Evolutionary conservation across 2,329 filamentous ascomycete genomes (phyloP).

Genomic region (Pezicula neosporulosa): DNA sequence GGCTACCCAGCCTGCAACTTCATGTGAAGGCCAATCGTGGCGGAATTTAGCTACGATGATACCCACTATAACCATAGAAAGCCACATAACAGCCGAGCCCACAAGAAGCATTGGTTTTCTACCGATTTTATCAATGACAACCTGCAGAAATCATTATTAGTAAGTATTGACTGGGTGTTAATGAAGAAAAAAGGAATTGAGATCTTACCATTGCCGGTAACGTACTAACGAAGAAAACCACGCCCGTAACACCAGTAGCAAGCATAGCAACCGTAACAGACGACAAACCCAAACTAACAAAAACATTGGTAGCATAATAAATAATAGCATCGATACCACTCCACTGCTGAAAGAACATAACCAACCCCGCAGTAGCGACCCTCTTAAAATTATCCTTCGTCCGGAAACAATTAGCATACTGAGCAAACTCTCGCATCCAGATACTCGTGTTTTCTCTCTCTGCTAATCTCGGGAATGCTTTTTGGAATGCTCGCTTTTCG

Average conservation of each 20-base stretch:
- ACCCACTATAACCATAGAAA: conserved; percentile 35
- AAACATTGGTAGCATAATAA: conserved; percentile 59
- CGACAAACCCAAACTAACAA: conserved; percentile 58
- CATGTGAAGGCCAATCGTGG: conserved; percentile 33
- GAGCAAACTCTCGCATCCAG: conserved; percentile 41
- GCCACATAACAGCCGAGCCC: conserved; percentile 35
- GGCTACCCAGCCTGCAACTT: conserved; percentile 34
- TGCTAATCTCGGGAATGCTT: conserved; percentile 41
- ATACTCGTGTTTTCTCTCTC: conserved; percentile 38
- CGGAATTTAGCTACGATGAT: conserved; percentile 37
- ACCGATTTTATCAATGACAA: conserved; percentile 38
- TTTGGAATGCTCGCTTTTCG: conserved; percentile 37
- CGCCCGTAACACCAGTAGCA: conserved; percentile 60
- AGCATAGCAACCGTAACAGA: conserved; percentile 56
- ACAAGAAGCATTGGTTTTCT: conserved; percentile 36
- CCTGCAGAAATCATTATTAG: conserved; percentile 46
- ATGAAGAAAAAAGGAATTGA: not conserved
- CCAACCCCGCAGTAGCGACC: conserved; percentile 37
- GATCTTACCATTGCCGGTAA: conserved; percentile 28
- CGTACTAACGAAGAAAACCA: conserved; percentile 41
- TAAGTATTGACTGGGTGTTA: not conserved
- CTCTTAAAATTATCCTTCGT: conserved; percentile 47
- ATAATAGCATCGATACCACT: conserved; percentile 38
- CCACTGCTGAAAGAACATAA: conserved; percentile 48
- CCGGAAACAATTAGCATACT: conserved; percentile 44